Conservation (phyloP, 2,329 filamentous ascomycete genomes). For the Botrytis cinerea region DNA sequence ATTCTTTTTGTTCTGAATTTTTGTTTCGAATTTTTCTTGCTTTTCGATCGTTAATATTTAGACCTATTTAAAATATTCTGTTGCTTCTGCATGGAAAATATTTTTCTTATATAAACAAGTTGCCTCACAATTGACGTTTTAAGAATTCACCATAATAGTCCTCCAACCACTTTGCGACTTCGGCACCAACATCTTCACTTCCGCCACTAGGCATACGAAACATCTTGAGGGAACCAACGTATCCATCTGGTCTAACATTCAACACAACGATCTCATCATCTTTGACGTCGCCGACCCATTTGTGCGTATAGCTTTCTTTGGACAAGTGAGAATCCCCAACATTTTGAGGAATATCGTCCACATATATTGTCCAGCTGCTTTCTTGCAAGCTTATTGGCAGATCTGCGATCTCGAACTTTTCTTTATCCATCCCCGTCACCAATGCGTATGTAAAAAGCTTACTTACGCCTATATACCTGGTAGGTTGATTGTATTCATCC, state of each 20-base stretch:
- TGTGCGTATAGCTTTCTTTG: constrained; percentile 58
- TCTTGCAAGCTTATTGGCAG: constrained; percentile 62
- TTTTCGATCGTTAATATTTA: neutral
- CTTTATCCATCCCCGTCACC: constrained; percentile 66
- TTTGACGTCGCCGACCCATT: constrained; percentile 62
- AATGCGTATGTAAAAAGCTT: constrained; percentile 69
- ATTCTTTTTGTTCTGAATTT: too few species aligned
- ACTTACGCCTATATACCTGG: constrained; percentile 68
- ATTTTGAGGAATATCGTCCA: constrained; percentile 64
- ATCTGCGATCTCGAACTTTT: constrained; percentile 64
- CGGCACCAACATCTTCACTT: constrained; percentile 35
- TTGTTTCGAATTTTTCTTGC: too few species aligned
- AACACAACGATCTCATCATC: constrained; percentile 62
- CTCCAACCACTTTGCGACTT: constrained; percentile 50
- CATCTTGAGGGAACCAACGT: constrained; percentile 56
- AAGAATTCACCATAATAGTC: constrained; percentile 53
- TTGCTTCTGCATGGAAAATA: neutral
- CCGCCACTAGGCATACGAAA: constrained; percentile 49
- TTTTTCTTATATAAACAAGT: neutral
- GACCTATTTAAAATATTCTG: too few species aligned
- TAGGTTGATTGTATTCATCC: constrained; percentile 66
- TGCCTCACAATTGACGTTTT: constrained; percentile 28
- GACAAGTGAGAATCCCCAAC: constrained; percentile 31
- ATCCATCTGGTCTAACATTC: constrained; percentile 72
- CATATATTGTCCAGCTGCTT: constrained; percentile 71